Evolutionary conservation across 2,329 filamentous ascomycete species (phyloP), one percentile per base, ranked within the genome.

Genomic region (Pseudopyricularia cyperi): DNA sequence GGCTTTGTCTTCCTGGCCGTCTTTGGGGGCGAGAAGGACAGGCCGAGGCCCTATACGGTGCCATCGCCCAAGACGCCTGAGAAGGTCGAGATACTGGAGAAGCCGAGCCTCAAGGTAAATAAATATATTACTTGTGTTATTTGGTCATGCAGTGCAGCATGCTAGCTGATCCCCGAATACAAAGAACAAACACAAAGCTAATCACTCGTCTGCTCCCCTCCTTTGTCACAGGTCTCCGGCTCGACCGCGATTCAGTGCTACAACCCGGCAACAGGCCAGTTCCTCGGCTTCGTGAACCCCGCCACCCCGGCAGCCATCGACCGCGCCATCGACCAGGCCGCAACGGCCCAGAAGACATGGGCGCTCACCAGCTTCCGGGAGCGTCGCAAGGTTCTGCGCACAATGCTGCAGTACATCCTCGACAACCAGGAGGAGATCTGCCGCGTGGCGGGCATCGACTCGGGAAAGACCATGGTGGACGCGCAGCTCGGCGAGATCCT

Each of bases 391-490:
- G 88, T 98, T 46, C 74, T 98, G 56, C 81, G 82, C 55, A 88
- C 88, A 7, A 73, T 98, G 62, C 73, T 95, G 59, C 84, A 83
- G 67, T 83, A 90, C 59, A 76, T 98, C 9, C 77, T 98, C 54
- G 86, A 94, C 57, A 85, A 97, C 64, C 89, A 96, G 65, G 85
- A 91, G 57, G 76, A 84, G 26, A 94, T 98, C 59, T 90, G 89
- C 60, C 78, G 80, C 15, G 80, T 89, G 30, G 91, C 90, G 49
- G 94, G 88, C 62, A 75, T 95, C 34, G 93, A 98, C 68, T 94
- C 88, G 42, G 93, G 93, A 57, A 98, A 98, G 75, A 96, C 94
- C 2, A 87, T 91, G 73, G 82, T 97, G 37, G 93, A 98, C 68
- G 93, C 91, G 1, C 83, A 87, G 59, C 82, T 98, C 52, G 93